phyloP scores from a whole-genome alignment of 768 basidiomycete species.

The Trametes punicea region DNA sequence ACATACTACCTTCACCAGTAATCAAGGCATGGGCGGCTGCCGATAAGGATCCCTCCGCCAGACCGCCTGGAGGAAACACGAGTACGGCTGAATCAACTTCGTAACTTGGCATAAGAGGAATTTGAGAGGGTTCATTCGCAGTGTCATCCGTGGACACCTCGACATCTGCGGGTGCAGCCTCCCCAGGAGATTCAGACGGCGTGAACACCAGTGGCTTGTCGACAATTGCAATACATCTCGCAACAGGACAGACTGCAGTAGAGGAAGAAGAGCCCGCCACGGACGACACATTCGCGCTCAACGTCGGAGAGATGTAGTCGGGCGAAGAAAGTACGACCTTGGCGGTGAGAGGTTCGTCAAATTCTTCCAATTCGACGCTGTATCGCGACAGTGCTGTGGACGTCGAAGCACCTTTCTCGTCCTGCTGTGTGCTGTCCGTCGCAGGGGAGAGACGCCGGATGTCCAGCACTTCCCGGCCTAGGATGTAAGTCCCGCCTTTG shows the following conservation, averaged over 20 bases:
- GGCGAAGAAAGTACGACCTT: constrained; percentile 53
- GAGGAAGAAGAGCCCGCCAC: neutral
- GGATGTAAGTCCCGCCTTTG: constrained; percentile 66
- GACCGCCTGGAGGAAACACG: constrained; percentile 69
- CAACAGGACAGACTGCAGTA: constrained; percentile 30
- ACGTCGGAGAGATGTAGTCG: constrained; percentile 24
- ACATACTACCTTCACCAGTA: constrained; percentile 70
- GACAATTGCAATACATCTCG: constrained; percentile 51
- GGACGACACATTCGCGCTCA: neutral
- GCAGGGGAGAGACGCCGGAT: constrained; percentile 25
- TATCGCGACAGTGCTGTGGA: constrained; percentile 28
- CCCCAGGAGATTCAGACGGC: constrained; percentile 26
- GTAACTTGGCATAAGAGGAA: neutral
- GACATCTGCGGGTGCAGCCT: constrained; percentile 11
- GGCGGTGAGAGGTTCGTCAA: constrained; percentile 57
- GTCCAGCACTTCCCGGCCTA: constrained; percentile 47
- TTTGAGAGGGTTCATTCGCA: neutral
- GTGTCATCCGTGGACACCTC: constrained; percentile 20
- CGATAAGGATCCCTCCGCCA: constrained; percentile 44
- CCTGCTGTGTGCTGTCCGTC: constrained; percentile 2
- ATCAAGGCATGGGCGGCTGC: constrained; percentile 56
- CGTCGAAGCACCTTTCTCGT: neutral
- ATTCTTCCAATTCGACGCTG: constrained; percentile 50
- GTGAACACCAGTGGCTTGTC: constrained; percentile 37
- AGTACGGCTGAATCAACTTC: constrained; percentile 62